Conservation (phyloP, 805 yeast genomes). For the Nakazawaea molendinolei region DNA sequence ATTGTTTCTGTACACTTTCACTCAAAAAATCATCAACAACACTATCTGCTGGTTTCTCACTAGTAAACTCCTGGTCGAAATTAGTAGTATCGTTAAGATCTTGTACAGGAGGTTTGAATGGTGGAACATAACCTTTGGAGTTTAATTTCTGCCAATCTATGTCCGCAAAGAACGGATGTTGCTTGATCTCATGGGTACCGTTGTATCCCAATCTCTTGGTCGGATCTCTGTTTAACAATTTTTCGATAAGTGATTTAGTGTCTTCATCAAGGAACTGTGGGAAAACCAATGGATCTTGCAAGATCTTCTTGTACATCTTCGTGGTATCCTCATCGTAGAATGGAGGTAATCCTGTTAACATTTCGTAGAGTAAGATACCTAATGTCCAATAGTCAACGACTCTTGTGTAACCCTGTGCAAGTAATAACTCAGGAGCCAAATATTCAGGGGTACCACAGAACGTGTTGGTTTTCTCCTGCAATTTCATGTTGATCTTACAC, state of each 20-base stretch:
- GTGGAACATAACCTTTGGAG: slow-evolving; percentile 88
- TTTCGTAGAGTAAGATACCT: slow-evolving; percentile 88
- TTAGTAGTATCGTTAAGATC: slow-evolving; percentile 87
- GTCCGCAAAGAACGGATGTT: slow-evolving; percentile 80
- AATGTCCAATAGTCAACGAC: slow-evolving; percentile 99
- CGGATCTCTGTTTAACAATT: slow-evolving; percentile 82
- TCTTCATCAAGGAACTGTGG: slow-evolving; percentile 83
- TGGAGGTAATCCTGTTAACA: slow-evolving; percentile 96
- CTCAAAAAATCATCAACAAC: slow-evolving; percentile 89
- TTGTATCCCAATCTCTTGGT: slow-evolving; percentile 64
- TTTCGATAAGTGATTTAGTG: slow-evolving; percentile 73
- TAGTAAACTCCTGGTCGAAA: slow-evolving; percentile 88
- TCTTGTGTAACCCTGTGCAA: slow-evolving; percentile 92
- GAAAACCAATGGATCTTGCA: slow-evolving; percentile 82
- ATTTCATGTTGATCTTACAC: slow-evolving; percentile 91
- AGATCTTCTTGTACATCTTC: slow-evolving; percentile 88
- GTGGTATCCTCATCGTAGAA: slow-evolving; percentile 92
- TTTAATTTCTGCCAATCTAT: slow-evolving; percentile 84
- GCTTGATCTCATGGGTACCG: slow-evolving; percentile 80
- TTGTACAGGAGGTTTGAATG: slow-evolving; percentile 87
- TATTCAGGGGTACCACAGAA: slow-evolving; percentile 99
- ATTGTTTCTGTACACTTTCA: slow-evolving; percentile 94
- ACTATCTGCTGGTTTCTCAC: slow-evolving; percentile 88
- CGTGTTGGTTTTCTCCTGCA: slow-evolving; percentile 78
- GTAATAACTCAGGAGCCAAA: slow-evolving; percentile 86